These are phyloP conservation scores for Phytophthora melonis DNA, from an alignment of 352 stramenopile species.

Conservation along the genomic window DNA sequence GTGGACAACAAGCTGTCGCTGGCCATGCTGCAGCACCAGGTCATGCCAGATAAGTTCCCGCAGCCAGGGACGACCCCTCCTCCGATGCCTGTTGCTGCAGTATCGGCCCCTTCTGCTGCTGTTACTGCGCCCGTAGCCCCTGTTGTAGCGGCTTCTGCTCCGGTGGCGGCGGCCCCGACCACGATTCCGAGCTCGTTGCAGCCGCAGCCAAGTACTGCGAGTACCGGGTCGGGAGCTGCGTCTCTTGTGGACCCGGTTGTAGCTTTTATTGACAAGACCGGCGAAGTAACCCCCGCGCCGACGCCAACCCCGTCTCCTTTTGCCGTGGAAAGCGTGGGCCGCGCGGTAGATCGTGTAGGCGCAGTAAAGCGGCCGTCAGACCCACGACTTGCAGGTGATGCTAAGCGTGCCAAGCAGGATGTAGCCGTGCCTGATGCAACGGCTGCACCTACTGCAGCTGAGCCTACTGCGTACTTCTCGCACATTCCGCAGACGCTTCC, in stretches of 20 bases:
- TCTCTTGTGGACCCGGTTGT: slow-evolving; percentile 54
- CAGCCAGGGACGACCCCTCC: slow-evolving; percentile 21
- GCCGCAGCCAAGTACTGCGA: slow-evolving; percentile 13
- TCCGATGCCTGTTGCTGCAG: slow-evolving; percentile 4
- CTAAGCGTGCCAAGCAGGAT: slow-evolving; percentile 43
- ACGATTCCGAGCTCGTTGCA: slow-evolving; percentile 34
- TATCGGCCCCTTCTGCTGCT: slow-evolving; percentile 8
- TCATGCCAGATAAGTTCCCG: slow-evolving; percentile 51
- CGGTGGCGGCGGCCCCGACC: slow-evolving; percentile 2
- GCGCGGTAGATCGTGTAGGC: slow-evolving; percentile 7
- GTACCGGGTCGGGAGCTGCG: slow-evolving; percentile 5
- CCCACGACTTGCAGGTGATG: slow-evolving; percentile 24
- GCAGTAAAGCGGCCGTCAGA: slow-evolving; percentile 31
- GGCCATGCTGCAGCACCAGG: slow-evolving; percentile 64
- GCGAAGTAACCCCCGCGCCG: slow-evolving; percentile 24
- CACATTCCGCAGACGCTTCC: slow-evolving; percentile 68
- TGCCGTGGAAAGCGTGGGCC: slow-evolving; percentile 43
- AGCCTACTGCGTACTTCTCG: slow-evolving; percentile 51
- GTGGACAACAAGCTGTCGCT: slow-evolving; percentile 68
- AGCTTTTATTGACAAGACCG: slow-evolving; percentile 77
- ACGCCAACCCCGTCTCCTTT: slow-evolving; percentile 34
- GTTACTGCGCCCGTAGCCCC: not conserved
- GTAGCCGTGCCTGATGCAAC: slow-evolving; percentile 7
- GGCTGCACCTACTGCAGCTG: slow-evolving; percentile 9
- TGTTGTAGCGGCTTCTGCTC: slow-evolving; percentile 1